A percentile compares a stretch with the other conserved stretches of the same genome.
phyloP scores from a whole-genome alignment of 1,284 basidiomycete species.

The Papiliotrema terrestris region DNA sequence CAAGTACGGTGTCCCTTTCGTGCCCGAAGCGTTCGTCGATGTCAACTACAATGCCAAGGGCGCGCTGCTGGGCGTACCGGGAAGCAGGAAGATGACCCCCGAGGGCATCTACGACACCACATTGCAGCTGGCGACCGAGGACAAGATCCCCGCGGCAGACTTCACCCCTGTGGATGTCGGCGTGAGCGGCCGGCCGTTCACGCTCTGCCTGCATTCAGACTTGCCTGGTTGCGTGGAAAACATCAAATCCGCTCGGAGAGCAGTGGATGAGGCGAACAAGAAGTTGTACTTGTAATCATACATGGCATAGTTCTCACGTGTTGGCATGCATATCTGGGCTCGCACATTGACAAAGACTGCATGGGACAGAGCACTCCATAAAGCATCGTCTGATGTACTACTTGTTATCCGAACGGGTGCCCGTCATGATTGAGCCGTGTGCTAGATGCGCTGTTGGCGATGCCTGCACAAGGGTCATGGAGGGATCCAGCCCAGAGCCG shows the following conservation, averaged over 20 bases:
- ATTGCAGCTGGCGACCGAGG: constrained; percentile 14
- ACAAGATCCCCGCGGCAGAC: constrained; percentile 21
- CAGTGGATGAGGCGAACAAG: constrained; percentile 24
- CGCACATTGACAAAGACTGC: too few species aligned
- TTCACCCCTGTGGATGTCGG: constrained; percentile 20
- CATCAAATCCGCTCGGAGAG: constrained; percentile 19
- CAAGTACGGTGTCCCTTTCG: constrained; percentile 37
- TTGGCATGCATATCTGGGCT: too few species aligned
- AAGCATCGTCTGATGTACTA: too few species aligned
- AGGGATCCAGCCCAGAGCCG: too few species aligned
- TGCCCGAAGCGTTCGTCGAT: constrained; percentile 39
- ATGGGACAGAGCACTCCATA: too few species aligned
- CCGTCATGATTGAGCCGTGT: too few species aligned
- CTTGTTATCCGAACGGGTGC: too few species aligned
- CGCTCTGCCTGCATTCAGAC: constrained; percentile 32
- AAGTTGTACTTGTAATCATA: constrained; percentile 18
- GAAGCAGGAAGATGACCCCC: constrained; percentile 18
- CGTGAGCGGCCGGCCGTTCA: constrained; percentile 22
- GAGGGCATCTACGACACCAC: constrained; percentile 24
- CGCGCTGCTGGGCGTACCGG: constrained; percentile 35
- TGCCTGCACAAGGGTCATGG: too few species aligned
- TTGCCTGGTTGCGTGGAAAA: constrained; percentile 22
- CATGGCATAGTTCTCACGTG: not conserved
- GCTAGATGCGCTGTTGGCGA: too few species aligned
- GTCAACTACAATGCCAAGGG: constrained; percentile 34